Base-by-base conservation (phyloP, 2,329 filamentous ascomycete genomes). In the Alternaria metachromatica region DNA sequence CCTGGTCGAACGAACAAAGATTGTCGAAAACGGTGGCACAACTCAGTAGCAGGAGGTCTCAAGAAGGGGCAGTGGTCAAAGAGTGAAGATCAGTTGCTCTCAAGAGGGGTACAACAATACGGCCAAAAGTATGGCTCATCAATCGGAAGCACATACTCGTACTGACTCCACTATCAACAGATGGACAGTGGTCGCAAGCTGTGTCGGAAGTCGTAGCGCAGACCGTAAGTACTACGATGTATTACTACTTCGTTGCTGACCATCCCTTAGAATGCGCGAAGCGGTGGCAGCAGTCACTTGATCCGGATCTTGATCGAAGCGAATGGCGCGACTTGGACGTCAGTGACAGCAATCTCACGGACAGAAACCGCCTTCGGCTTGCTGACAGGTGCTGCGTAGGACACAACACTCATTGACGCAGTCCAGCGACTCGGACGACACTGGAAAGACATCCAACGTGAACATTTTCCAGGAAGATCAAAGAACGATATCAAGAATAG, bases 281-380 rank as follows among this genome's bases (percentile, higher is more conserved):
- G 65, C 74, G 82, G 46, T 84, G 82, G 82, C 80, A 82, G 48
- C 81, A 82, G 26, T 81, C 78, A 9, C 77, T 84, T 2, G 80
- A 83, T 63, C 82, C 82, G 4, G 74, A 77, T 20, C 70, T 84
- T 54, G 75, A 81, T 60, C 79, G 76, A 33, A 80, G 76, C 50
- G 77, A 80, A 60, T 82, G 80, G 80, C 72, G 69, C 10, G 74
- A 77, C 9, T 57, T 68, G n/a, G 80, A 82, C 60, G 79, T 77
- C 60, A 67, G 71, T 62, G 12, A 41, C 9, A 49, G 20, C 60
- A 61, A 51, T 28, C 12, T 53, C 30, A 11, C 20, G n/a, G 18
- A 23, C 30, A 13, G n/a, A 21, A 50, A 6, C 6, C 45, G 15
- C 15, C 15, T 41, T n/a, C 11, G 13, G 6, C 10, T 26, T 18